Conservation (phyloP, 1,139 yeast species). For the Sugiyamaella xylanicola region DNA sequence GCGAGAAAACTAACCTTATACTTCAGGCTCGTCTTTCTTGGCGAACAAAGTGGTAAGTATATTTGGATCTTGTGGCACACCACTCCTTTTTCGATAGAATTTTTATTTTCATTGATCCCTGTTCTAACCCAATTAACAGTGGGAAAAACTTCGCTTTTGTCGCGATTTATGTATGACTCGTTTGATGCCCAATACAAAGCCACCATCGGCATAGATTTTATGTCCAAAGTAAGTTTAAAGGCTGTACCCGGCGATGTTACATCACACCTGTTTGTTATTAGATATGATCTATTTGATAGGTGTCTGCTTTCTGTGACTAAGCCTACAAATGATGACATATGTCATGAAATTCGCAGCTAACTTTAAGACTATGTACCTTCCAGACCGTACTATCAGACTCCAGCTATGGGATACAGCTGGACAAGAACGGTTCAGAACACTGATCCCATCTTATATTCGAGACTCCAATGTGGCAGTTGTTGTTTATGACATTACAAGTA, state of each 20-base stretch:
- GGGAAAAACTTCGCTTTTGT: constrained; percentile 92
- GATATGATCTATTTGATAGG: no score
- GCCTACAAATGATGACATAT: no score
- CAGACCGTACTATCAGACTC: constrained; percentile 69
- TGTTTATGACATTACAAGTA: constrained; percentile 89
- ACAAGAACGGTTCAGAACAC: constrained; percentile 91
- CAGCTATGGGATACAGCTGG: constrained; percentile 99
- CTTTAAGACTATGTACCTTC: constrained; percentile 73
- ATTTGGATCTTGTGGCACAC: no score
- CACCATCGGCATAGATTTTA: constrained; percentile 93
- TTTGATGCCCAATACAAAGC: constrained; percentile 89
- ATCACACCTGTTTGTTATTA: neutral
- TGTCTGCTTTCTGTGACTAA: neutral
- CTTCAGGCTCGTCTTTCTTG: constrained; percentile 82
- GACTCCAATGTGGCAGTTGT: constrained; percentile 97
- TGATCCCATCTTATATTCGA: constrained; percentile 91
- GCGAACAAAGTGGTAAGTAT: constrained; percentile 89
- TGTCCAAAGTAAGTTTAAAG: constrained; percentile 56
- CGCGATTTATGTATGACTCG: constrained; percentile 98
- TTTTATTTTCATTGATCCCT: no score
- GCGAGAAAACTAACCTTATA: no score
- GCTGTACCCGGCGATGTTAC: neutral
- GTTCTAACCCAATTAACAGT: constrained; percentile 44
- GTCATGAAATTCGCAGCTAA: no score
- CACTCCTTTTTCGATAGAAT: no score